phyloP scores from a whole-genome alignment of 1,139 yeast species.

The Yamadazyma blattariae region DNA sequence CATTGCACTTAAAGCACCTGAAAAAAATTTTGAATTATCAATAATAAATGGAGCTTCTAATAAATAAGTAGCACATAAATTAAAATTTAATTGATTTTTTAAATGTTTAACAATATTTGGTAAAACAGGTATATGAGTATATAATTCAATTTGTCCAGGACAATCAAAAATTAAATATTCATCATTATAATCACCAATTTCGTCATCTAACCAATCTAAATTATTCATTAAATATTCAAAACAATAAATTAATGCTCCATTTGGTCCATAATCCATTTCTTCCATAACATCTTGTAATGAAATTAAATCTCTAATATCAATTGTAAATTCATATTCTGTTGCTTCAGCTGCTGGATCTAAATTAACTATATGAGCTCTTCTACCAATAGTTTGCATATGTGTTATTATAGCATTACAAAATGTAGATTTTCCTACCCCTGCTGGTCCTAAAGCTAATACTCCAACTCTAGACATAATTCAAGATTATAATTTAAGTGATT shows the following conservation, averaged over 20 bases:
- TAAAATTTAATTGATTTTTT: conserved; percentile 74
- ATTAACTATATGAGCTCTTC: conserved; percentile 92
- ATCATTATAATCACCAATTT: conserved; percentile 89
- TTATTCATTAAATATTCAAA: conserved; percentile 86
- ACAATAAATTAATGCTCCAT: conserved; percentile 91
- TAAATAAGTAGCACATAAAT: conserved; percentile 86
- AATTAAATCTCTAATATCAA: conserved; percentile 88
- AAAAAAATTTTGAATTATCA: conserved; percentile 86
- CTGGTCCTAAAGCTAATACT: conserved; percentile 93
- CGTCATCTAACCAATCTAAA: conserved; percentile 95
- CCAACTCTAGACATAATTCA: conserved; percentile 85
- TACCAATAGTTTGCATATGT: conserved; percentile 86
- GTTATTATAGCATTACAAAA: conserved; percentile 86
- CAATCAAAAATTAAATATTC: conserved; percentile 94
- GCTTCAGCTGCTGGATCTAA: conserved; percentile 98
- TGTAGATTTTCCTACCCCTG: conserved; percentile 94
- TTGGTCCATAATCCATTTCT: conserved; percentile 90
- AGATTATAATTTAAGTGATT: not conserved
- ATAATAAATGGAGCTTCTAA: conserved; percentile 92
- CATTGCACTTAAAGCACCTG: conserved; percentile 97
- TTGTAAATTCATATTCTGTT: conserved; percentile 83
- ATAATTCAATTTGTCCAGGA: conserved; percentile 96
- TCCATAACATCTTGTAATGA: conserved; percentile 97
- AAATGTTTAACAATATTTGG: conserved; percentile 87
- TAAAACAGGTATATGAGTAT: conserved; percentile 90